These are phyloP conservation scores for Lachancea cidri DNA, from an alignment of 805 yeast species.

Conservation along the genomic window DNA sequence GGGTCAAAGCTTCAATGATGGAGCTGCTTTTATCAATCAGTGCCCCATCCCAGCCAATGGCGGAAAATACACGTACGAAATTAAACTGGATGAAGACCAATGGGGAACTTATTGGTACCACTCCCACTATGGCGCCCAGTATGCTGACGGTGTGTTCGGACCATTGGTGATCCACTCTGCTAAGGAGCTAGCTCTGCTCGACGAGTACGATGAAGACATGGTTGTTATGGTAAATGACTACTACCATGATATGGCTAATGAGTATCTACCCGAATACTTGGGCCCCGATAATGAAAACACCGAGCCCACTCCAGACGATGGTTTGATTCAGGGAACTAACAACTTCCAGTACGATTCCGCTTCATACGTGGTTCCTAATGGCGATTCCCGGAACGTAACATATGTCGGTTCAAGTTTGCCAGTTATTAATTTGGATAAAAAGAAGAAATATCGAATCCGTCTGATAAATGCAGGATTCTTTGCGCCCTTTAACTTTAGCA, in stretches of 20 bases:
- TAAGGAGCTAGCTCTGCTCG: slow-evolving; percentile 34
- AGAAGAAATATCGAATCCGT: slow-evolving; percentile 42
- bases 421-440: slow-evolving; percentile 36
- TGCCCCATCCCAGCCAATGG: slow-evolving; percentile 42
- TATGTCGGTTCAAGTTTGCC: slow-evolving; percentile 19
- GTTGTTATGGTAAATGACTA: slow-evolving; percentile 43
- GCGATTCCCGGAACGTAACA: slow-evolving; percentile 18
- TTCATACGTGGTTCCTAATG: slow-evolving; percentile 17
- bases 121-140: slow-evolving; percentile 45
- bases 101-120: slow-evolving; percentile 57
- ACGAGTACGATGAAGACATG: slow-evolving; percentile 44
- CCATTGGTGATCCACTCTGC: slow-evolving; percentile 43
- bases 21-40: slow-evolving; percentile 47
- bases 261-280: slow-evolving; percentile 30
- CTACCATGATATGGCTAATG: slow-evolving; percentile 37
- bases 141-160: slow-evolving; percentile 46
- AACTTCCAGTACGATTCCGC: slow-evolving; percentile 27
- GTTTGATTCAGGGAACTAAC: slow-evolving; percentile 39
- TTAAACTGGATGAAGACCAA: slow-evolving; percentile 35
- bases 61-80: slow-evolving; percentile 37
- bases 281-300: slow-evolving; percentile 42
- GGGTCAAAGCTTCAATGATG: slow-evolving; percentile 46
- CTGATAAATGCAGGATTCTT: slow-evolving; percentile 48
- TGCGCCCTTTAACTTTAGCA: slow-evolving; percentile 43
- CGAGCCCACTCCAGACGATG: slow-evolving; percentile 48